Conservation (phyloP, 257 asterid genomes). For the Cruciata laevipes region DNA sequence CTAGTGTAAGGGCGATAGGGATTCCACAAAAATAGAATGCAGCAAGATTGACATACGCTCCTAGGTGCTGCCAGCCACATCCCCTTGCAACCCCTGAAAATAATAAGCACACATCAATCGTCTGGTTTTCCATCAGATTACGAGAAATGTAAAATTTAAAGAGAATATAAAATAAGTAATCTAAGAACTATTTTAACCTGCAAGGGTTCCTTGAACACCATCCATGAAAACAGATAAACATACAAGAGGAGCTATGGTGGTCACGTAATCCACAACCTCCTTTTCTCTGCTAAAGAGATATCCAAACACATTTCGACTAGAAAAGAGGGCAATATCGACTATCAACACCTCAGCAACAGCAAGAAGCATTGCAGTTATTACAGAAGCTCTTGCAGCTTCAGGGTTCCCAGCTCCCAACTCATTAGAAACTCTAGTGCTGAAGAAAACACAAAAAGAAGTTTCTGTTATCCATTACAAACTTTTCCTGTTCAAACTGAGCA, state of each 20-base stretch:
- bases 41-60: conserved; percentile 48
- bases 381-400: conserved; percentile 46
- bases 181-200: conserved; percentile 33
- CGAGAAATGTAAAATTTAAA: neutral
- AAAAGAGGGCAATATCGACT: conserved; percentile 36
- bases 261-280: conserved; percentile 68
- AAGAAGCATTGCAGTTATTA: conserved; percentile 47
- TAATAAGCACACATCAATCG: neutral
- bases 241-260: conserved; percentile 61
- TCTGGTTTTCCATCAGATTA: neutral
- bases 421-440: conserved; percentile 62
- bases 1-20: conserved; percentile 34
- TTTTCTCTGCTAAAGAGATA: conserved; percentile 63
- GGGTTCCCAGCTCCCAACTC: conserved; percentile 76
- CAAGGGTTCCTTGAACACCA: conserved; percentile 46
- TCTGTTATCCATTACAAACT: neutral
- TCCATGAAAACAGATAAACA: conserved; percentile 54
- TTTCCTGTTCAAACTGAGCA: neutral
- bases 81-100: conserved; percentile 54
- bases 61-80: conserved; percentile 57
- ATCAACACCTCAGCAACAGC: conserved; percentile 34
- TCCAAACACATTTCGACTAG: conserved; percentile 59
- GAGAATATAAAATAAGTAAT: neutral
- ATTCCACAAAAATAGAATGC: conserved; percentile 43
- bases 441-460: neutral